Conservation (phyloP, 2,329 filamentous ascomycete genomes). For the Cladosporium sp. region DNA sequence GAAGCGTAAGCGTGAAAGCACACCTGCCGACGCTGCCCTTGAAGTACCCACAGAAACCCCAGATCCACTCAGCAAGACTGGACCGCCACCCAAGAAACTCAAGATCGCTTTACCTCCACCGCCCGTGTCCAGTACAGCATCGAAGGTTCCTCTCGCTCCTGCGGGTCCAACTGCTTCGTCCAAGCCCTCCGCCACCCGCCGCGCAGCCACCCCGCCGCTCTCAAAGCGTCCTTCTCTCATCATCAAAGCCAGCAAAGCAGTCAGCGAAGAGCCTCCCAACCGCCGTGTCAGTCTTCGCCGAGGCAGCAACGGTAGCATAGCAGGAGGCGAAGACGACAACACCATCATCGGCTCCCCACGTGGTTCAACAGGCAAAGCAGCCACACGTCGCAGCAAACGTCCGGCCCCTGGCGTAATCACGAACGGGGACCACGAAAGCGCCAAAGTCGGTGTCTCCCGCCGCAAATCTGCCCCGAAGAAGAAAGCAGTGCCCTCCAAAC, state of each 20-base stretch:
- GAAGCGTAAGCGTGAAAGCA: constrained; percentile 55
- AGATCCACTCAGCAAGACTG: constrained; percentile 19
- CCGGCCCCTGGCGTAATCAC: constrained; percentile 70
- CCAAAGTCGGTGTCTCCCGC: constrained; percentile 66
- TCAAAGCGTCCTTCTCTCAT: constrained; percentile 32
- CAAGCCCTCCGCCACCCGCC: constrained; percentile 18
- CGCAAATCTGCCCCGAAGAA: constrained; percentile 66
- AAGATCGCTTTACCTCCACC: constrained; percentile 24
- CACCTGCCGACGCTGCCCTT: constrained; percentile 24
- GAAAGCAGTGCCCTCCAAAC: constrained; percentile 41
- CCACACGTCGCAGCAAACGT: constrained; percentile 56
- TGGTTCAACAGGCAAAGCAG: constrained; percentile 19
- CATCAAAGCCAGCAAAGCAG: constrained; percentile 42
- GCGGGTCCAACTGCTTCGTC: constrained; percentile 34
- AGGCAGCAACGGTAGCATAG: constrained; percentile 32
- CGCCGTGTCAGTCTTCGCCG: constrained; percentile 40
- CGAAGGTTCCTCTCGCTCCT: constrained; percentile 42
- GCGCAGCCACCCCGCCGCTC: constrained; percentile 25
- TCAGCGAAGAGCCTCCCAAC: constrained; percentile 45
- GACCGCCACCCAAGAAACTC: constrained; percentile 32
- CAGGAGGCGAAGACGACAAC: constrained; percentile 11
- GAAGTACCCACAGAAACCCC: constrained; percentile 15
- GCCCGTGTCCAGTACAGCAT: constrained; percentile 13
- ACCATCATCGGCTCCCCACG: constrained; percentile 13
- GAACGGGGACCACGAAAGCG: constrained; percentile 50